Evolutionary conservation across 345 rosid genomes (phyloP).

Genomic region (Ricinus communis): DNA sequence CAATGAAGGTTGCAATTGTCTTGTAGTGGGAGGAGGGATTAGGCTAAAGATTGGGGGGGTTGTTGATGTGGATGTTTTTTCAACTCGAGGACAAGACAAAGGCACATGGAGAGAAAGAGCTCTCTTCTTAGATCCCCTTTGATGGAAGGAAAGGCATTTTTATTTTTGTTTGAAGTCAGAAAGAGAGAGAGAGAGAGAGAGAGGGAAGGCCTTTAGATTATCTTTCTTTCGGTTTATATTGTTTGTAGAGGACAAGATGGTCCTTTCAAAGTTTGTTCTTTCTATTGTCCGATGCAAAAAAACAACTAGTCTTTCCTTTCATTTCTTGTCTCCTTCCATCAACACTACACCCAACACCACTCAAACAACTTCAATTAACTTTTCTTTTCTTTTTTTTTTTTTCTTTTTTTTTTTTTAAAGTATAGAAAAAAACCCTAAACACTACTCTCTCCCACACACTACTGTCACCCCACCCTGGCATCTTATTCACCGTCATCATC

Average conservation of each 20-base stretch:
- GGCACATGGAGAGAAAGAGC: constrained; percentile 46
- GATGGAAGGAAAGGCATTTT: not conserved
- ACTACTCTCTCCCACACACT: constrained; percentile 4
- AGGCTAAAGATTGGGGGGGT: constrained; percentile 8
- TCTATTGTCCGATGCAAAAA: constrained; percentile 30
- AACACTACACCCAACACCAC: constrained; percentile 33
- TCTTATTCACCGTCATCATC: constrained; percentile 20
- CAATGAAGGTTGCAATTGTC: constrained; percentile 33
- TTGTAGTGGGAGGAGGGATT: constrained; percentile 17
- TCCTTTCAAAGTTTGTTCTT: constrained; percentile 45
- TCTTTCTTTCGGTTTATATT: constrained; percentile 15
- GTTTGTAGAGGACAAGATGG: constrained; percentile 58
- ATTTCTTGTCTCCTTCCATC: constrained; percentile 40
- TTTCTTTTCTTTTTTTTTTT: too few relatives aligned
- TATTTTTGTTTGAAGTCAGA: not conserved
- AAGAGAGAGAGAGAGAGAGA: not conserved
- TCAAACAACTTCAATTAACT: not conserved
- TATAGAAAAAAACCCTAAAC: constrained; percentile 12
- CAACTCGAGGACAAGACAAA: constrained; percentile 48
- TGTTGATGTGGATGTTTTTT: constrained; percentile 37
- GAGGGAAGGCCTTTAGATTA: constrained; percentile 23
- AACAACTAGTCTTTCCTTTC: constrained; percentile 28
- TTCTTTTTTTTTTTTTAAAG: too few relatives aligned
- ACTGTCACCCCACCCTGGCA: not conserved
- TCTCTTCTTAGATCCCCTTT: not conserved